Evolutionary conservation across 176 grass and related monocot species (phyloP), one percentile per base, ranked within the genome.

Genomic region (Hordeum marinum): DNA sequence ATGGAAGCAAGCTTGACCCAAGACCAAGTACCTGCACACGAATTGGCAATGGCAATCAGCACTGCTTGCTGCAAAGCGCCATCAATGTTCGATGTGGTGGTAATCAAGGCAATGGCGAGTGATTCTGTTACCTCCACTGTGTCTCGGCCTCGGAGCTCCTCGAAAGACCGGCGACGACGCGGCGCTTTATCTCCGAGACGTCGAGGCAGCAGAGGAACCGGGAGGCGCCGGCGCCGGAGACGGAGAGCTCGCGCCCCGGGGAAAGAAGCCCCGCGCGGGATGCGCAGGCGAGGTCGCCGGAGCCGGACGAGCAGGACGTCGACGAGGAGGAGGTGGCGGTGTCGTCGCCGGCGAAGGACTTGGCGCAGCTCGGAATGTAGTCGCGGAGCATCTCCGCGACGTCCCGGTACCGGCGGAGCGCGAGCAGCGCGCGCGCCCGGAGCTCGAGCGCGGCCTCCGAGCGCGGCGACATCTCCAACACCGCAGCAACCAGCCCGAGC

Each of bases 1-100:
- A 37, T 99, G 93, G 83, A 91, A 92, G 64, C 96, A 99, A 23
- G 96, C 93, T 27, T 92, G 81, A n/a, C 96, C 96, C 80, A 99
- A n/a, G 12, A 86, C 81, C 88, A 94, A 29, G 66, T 99, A 96
- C 90, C 93, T 95, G 88, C 0, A 83, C 55, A 11, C 83, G 13
- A 50, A 57, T 59, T 21, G 35, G 6, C 58, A 43, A 1, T 58
- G 25, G 5, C 3, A 8, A 27, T 86, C 41, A 70, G 65, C 17
- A 25, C 43, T 14, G n/a, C 11, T 12, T 5, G 29, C 8, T 27
- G 29, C 40, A 20, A 3, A 18, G 4, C 9, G 21, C 5, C 46
- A 50, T 7, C 15, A 18, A 52, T 52, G 48, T 52, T 52, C 6
- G 48, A 52, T 18, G 0, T 2, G 48, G 0, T 2, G 48, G 15